Evolutionary conservation across 306 rosid genomes (phyloP).

Genomic region (Urtica urens): DNA sequence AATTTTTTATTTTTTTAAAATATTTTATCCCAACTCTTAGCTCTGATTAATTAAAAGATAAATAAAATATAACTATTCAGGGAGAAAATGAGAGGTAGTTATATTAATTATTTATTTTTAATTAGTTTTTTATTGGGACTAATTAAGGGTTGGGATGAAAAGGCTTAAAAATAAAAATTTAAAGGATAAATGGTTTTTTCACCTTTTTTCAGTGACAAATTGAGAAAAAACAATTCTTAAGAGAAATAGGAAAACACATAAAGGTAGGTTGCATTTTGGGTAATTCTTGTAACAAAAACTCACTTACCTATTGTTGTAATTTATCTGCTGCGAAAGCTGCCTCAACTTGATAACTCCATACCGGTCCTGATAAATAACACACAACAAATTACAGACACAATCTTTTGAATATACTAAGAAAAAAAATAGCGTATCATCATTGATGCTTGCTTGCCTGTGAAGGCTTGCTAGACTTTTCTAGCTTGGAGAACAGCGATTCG

Average conservation of each 20-base stretch:
- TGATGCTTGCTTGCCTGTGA: too few species aligned
- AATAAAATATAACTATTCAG: too few species aligned
- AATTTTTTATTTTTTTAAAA: too few species aligned
- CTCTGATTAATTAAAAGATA: too few species aligned
- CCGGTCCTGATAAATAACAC: constrained; percentile 48
- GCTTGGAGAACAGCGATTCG: constrained; percentile 37
- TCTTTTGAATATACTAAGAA: too few species aligned
- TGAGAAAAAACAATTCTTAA: not conserved
- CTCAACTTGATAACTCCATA: constrained; percentile 57
- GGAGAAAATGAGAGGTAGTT: too few species aligned
- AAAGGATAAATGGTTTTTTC: not conserved
- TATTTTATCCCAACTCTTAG: too few species aligned
- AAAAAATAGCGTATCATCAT: too few species aligned
- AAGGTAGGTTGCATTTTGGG: not conserved
- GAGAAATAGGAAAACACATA: not conserved
- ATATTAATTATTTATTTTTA: too few species aligned
- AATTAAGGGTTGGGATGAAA: not conserved
- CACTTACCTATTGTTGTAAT: constrained; percentile 65
- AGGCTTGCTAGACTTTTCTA: constrained; percentile 40
- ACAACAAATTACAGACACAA: not conserved
- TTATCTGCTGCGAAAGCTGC: constrained; percentile 43
- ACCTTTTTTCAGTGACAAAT: too few species aligned
- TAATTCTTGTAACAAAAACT: not conserved
- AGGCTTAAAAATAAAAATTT: not conserved
- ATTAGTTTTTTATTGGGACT: too few species aligned